phyloP scores from a whole-genome alignment of 306 rosid genomes.

The Morella rubra region DNA sequence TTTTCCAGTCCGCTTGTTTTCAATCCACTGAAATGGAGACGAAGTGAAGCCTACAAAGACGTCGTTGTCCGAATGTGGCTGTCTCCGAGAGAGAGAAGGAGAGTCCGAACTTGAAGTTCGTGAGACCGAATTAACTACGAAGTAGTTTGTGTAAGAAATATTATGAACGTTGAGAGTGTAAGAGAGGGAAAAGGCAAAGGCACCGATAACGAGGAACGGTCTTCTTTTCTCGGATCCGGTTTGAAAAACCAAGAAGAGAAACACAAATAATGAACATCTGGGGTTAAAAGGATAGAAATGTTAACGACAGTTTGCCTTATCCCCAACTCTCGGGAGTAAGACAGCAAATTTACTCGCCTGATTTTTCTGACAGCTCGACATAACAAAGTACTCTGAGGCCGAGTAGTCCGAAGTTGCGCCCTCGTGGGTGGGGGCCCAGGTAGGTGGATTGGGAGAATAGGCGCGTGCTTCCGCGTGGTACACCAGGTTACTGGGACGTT shows the following conservation, averaged over 20 bases:
- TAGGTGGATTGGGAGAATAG: too few relatives aligned
- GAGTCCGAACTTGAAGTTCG: conserved; percentile 8
- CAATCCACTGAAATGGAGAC: conserved; percentile 20
- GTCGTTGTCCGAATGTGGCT: conserved; percentile 51
- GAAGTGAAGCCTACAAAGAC: conserved; percentile 29
- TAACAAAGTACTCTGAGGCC: too few relatives aligned
- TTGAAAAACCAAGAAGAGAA: not conserved
- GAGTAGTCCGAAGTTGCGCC: too few relatives aligned
- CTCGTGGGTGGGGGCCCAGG: too few relatives aligned
- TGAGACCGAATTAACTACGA: not conserved
- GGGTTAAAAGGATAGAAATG: too few relatives aligned
- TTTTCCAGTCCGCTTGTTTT: conserved; percentile 11
- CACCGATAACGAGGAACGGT: conserved; percentile 85
- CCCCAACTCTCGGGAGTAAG: not conserved
- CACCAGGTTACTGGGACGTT: not conserved
- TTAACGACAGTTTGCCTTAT: not conserved
- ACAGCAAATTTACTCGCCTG: not conserved
- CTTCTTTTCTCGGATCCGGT: conserved; percentile 49
- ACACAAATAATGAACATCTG: not conserved
- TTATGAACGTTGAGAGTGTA: not conserved
- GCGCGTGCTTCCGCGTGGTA: not conserved
- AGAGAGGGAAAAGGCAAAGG: conserved; percentile 18
- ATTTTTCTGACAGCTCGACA: not conserved
- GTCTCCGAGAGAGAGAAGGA: conserved; percentile 26
- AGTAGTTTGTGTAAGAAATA: too few relatives aligned